A percentile compares a stretch with the other conserved stretches of the same genome.
phyloP scores from a whole-genome alignment of 116 monocot genomes.

The Posidonia oceanica region DNA sequence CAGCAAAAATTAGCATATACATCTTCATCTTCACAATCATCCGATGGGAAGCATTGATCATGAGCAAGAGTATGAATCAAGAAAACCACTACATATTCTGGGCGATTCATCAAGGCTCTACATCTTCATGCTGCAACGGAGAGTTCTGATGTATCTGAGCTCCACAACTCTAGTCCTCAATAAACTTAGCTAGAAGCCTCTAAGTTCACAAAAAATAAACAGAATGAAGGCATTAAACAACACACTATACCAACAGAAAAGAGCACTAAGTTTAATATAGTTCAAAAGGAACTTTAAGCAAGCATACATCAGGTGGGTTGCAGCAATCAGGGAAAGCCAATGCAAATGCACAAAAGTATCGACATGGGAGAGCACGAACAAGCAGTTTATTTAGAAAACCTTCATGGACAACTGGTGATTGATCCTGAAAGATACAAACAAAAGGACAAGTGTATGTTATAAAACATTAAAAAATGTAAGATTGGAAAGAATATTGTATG shows the following conservation, averaged over 20 bases:
- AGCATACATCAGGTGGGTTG: slow-evolving; percentile 46
- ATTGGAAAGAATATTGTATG: too few species aligned
- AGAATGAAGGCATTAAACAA: background rate
- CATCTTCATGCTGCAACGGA: slow-evolving; percentile 15
- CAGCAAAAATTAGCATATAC: slow-evolving; percentile 49
- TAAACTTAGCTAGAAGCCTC: slow-evolving; percentile 42
- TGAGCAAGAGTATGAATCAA: slow-evolving; percentile 76
- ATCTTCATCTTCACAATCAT: slow-evolving; percentile 31
- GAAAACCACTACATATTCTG: slow-evolving; percentile 77
- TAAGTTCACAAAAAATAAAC: slow-evolving; percentile 19
- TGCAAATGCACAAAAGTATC: slow-evolving; percentile 77
- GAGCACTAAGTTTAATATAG: too few species aligned
- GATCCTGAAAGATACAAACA: slow-evolving; percentile 27
- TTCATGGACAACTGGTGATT: slow-evolving; percentile 37
- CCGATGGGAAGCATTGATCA: slow-evolving; percentile 41
- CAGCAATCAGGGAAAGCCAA: slow-evolving; percentile 35
- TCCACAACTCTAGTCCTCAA: slow-evolving; percentile 25
- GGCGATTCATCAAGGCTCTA: slow-evolving; percentile 23
- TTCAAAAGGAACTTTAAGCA: background rate
- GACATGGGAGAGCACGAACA: slow-evolving; percentile 37
- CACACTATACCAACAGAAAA: background rate
- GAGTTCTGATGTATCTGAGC: slow-evolving; percentile 5
- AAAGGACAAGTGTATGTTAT: background rate
- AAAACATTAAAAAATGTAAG: background rate
- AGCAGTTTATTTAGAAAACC: slow-evolving; percentile 53